Evolutionary conservation across 1,284 basidiomycete species (phyloP), one percentile per base, ranked within the genome.

Genomic region (Laetiporus sulphureus): DNA sequence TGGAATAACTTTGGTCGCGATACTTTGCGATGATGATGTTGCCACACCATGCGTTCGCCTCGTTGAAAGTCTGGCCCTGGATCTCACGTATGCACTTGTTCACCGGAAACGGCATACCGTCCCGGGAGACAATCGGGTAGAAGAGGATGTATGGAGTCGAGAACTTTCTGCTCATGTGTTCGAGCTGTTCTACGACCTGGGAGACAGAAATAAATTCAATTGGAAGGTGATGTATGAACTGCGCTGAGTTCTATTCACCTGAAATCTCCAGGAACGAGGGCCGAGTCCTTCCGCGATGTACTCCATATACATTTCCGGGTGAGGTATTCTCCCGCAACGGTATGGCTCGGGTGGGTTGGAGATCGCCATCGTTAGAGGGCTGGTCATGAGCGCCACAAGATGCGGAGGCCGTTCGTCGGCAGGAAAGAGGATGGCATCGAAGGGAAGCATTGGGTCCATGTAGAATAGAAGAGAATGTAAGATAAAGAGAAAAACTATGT

Each of bases 281-380:
- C 79, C 79, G 40, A 77, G 66, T 42, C 73, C 71, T 60, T 87
- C 82, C 51, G 82, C 82, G 53, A 88, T 80, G 62, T 82, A 85
- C 60, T 89, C 83, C 84, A 89, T 89, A 56, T 82, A 77, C 27
- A 85, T 73, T 59, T 88, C 83, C 7, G 86, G 85, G 60, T 88
- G 85, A 1, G 85, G 85, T 68, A 84, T 73, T 37, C 79, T 75
- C 36, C 73, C 53, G 31, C 54, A 56, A 25, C 56, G 53, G 51
- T 50, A 58, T 54, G 42, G 69, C 63, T 44, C 60, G 57, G 60
- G 46, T 44, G 60, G 43, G 38, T 59, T 50, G 34, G 43, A 29
- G 32, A 52, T 53, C 24, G 65, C 61, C 40, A 72, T 68, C 41
- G 70, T 63, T 62, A 78, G 71, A 5, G 76, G 72, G 58, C 79